Conservation (phyloP, 805 yeast genomes). For the Metschnikowia henanensis region DNA sequence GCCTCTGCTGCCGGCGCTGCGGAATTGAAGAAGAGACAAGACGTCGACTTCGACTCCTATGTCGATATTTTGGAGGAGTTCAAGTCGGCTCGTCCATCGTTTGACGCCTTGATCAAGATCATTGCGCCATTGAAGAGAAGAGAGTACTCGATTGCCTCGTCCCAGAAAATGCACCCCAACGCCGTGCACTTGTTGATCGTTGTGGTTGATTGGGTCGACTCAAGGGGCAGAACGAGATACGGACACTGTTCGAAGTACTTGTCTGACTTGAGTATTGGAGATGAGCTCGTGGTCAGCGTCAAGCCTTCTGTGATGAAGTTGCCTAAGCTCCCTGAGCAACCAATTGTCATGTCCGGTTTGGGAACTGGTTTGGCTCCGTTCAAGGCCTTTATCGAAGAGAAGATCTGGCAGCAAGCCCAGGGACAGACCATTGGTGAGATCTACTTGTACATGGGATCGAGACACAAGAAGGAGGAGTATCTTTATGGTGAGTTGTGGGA, state of each 20-base stretch:
- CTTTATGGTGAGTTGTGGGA: conserved; percentile 97
- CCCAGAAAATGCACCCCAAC: conserved; percentile 88
- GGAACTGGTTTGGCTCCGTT: conserved; percentile 99
- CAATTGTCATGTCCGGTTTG: conserved; percentile 94
- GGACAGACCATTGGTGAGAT: conserved; percentile 89
- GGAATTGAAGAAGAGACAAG: conserved; percentile 81
- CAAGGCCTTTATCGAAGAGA: conserved; percentile 96
- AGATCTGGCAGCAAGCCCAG: conserved; percentile 87
- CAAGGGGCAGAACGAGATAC: conserved; percentile 78
- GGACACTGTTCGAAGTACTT: conserved; percentile 95
- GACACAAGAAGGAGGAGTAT: conserved; percentile 94
- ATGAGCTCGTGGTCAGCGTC: conserved; percentile 88
- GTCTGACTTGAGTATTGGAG: conserved; percentile 75
- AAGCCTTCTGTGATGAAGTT: conserved; percentile 97
- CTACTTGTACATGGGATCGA: conserved; percentile 85
- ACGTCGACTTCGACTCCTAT: conserved; percentile 77
- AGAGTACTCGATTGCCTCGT: conserved; percentile 96
- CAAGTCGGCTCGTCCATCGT: conserved; percentile 76
- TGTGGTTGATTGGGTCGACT: conserved; percentile 94
- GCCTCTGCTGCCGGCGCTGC: conserved; percentile 82
- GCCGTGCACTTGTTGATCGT: conserved; percentile 90
- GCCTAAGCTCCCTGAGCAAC: conserved; percentile 84
- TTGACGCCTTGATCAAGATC: conserved; percentile 66
- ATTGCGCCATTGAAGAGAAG: conserved; percentile 92
- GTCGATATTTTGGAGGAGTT: conserved; percentile 80